Conservation (phyloP, 306 rosid species). For the Abrus pulchellus region DNA sequence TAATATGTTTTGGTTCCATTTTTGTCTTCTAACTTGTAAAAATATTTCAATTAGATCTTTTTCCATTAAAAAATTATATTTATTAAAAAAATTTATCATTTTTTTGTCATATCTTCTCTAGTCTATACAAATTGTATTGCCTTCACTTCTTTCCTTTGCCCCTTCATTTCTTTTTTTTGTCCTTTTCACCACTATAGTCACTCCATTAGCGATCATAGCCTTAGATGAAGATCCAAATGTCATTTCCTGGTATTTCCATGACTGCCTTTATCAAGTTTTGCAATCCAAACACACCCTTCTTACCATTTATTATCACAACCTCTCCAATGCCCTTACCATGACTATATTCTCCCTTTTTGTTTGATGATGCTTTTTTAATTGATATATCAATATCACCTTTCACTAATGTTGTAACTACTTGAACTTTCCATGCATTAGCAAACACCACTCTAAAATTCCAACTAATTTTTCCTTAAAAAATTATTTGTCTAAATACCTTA, state of each 20-base stretch:
- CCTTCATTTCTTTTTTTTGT: conserved; percentile 17
- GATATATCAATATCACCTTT: conserved; percentile 40
- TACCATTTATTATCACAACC: conserved; percentile 64
- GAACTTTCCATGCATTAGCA: conserved; percentile 54
- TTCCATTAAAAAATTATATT: too few relatives aligned
- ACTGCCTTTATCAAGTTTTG: conserved; percentile 84
- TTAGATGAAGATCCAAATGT: conserved; percentile 79
- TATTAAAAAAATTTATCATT: too few relatives aligned
- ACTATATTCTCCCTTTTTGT: conserved; percentile 33
- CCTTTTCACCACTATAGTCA: conserved; percentile 87
- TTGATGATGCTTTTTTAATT: conserved; percentile 36
- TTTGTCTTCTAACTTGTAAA: too few relatives aligned
- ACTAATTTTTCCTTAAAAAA: too few relatives aligned
- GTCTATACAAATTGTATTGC: too few relatives aligned
- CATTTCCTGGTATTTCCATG: conserved; percentile 80
- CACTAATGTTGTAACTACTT: conserved; percentile 48
- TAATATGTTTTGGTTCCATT: too few relatives aligned
- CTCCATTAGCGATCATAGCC: conserved; percentile 79
- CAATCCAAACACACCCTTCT: conserved; percentile 75
- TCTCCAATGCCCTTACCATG: conserved; percentile 49
- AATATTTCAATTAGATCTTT: too few relatives aligned
- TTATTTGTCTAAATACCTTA: too few relatives aligned
- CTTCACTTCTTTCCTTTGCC: too few relatives aligned
- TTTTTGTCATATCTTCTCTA: too few relatives aligned
- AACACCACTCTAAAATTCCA: too few relatives aligned